Evolutionary conservation across 2,329 filamentous ascomycete species (phyloP).

Genomic region (Aspergillus glaucus): DNA sequence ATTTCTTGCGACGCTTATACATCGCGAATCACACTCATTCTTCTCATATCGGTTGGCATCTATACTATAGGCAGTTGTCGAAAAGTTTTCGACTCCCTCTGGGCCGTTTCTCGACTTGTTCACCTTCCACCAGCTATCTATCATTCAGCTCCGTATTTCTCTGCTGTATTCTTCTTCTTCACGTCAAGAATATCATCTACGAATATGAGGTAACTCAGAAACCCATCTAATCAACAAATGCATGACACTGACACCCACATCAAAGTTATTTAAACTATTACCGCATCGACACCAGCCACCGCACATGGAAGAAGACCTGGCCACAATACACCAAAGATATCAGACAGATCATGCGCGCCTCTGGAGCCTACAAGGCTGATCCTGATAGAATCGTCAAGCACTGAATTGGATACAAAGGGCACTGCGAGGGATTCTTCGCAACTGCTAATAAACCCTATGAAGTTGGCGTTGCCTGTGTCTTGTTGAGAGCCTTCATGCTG

Average conservation of each 20-base stretch:
- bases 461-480: not conserved
- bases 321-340: not conserved
- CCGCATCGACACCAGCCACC: not conserved
- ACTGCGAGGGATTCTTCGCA: not conserved
- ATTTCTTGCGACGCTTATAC: too few species aligned
- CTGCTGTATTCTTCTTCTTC: too few species aligned
- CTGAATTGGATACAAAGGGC: not conserved
- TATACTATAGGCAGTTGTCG: too few species aligned
- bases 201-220: not conserved
- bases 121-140: too few species aligned
- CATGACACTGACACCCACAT: not conserved
- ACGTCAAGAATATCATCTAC: not conserved
- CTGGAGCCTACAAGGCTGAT: not conserved
- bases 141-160: too few species aligned
- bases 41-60: too few species aligned
- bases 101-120: too few species aligned
- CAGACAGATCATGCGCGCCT: not conserved
- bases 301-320: not conserved
- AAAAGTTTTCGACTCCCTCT: too few species aligned
- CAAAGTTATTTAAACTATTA: not conserved
- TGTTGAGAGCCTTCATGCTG: not conserved
- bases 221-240: not conserved
- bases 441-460: not conserved
- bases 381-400: not conserved
- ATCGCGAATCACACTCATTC: too few species aligned